These are phyloP conservation scores for Alternaria hordeiaustralica DNA, from an alignment of 2,329 filamentous ascomycete species.

Conservation along the genomic window DNA sequence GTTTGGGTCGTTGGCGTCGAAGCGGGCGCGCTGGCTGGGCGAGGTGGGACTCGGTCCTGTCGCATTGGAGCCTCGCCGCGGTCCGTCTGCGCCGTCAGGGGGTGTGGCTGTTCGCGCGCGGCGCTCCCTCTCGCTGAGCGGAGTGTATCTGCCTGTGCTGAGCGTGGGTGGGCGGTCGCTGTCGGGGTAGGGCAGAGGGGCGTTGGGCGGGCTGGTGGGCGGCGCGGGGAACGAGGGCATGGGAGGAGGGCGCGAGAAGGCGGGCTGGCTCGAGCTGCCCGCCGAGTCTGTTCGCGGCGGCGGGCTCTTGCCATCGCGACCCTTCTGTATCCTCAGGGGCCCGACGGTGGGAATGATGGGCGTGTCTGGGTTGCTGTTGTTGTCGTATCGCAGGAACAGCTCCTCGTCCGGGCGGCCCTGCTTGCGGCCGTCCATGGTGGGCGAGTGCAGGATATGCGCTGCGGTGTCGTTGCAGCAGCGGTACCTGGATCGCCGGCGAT, in stretches of 20 bases:
- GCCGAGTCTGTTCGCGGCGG: conserved; percentile 67
- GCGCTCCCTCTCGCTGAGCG: conserved; percentile 46
- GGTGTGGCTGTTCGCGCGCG: conserved; percentile 44
- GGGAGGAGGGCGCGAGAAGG: conserved; percentile 48
- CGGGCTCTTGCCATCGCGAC: conserved; percentile 60
- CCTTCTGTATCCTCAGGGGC: conserved; percentile 83
- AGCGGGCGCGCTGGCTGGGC: conserved; percentile 49
- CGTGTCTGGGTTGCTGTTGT: conserved; percentile 62
- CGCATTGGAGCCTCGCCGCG: conserved; percentile 39
- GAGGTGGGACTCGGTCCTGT: conserved; percentile 38
- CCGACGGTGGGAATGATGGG: conserved; percentile 85
- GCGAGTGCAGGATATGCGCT: neutral
- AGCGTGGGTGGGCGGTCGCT: conserved; percentile 39
- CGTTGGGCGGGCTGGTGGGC: conserved; percentile 57
- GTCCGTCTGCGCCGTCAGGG: conserved; percentile 36
- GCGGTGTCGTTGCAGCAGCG: conserved; percentile 8
- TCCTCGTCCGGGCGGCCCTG: conserved; percentile 78
- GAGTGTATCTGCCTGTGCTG: conserved; percentile 41
- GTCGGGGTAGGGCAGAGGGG: conserved; percentile 56
- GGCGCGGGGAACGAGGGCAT: conserved; percentile 70
- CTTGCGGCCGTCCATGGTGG: conserved; percentile 54
- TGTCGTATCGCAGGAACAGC: conserved; percentile 71
- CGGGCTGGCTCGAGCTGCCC: conserved; percentile 61
- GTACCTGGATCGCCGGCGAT: conserved; percentile 31
- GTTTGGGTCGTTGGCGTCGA: conserved; percentile 58